phyloP scores from a whole-genome alignment of 176 grass and related monocot species.

The Phoenix roebelenii region DNA sequence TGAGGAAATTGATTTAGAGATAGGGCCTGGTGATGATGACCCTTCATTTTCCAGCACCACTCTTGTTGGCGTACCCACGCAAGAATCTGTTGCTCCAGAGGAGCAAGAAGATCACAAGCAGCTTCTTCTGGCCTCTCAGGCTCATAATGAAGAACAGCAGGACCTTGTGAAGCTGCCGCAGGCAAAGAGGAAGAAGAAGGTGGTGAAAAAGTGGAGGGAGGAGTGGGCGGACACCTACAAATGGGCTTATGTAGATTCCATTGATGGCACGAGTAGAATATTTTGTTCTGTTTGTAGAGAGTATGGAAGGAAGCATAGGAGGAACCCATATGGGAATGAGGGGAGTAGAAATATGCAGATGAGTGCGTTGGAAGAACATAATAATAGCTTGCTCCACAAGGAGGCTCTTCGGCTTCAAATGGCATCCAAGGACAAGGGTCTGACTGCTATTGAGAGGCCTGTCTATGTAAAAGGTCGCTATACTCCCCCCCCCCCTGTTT shows the following conservation, averaged over 20 bases:
- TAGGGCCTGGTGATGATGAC: constrained; percentile 61
- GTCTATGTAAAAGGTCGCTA: constrained; percentile 86
- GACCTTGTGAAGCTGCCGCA: constrained; percentile 42
- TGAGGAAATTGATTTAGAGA: constrained; percentile 96
- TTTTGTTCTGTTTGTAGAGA: constrained; percentile 97
- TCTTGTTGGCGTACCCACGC: constrained; percentile 44
- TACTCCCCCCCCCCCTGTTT: not conserved
- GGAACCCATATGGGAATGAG: constrained; percentile 96
- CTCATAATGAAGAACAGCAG: constrained; percentile 31
- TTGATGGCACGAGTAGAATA: constrained; percentile 74
- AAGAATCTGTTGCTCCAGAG: constrained; percentile 30
- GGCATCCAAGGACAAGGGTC: constrained; percentile 75
- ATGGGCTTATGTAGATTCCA: constrained; percentile 87
- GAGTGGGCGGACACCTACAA: constrained; percentile 97
- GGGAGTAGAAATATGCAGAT: constrained; percentile 99
- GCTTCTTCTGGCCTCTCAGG: constrained; percentile 58
- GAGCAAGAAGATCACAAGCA: constrained; percentile 74
- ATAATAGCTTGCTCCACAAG: constrained; percentile 97
- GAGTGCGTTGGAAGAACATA: constrained; percentile 98
- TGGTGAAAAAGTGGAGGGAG: constrained; percentile 95
- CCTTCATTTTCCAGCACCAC: constrained; percentile 61
- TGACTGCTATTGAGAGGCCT: constrained; percentile 43
- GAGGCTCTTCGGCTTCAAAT: constrained; percentile 82
- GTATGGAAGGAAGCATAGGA: constrained; percentile 86
- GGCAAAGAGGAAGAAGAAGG: constrained; percentile 93